Base-by-base conservation (phyloP, 2,329 filamentous ascomycete genomes). In the Stemphylium vesicarium region DNA sequence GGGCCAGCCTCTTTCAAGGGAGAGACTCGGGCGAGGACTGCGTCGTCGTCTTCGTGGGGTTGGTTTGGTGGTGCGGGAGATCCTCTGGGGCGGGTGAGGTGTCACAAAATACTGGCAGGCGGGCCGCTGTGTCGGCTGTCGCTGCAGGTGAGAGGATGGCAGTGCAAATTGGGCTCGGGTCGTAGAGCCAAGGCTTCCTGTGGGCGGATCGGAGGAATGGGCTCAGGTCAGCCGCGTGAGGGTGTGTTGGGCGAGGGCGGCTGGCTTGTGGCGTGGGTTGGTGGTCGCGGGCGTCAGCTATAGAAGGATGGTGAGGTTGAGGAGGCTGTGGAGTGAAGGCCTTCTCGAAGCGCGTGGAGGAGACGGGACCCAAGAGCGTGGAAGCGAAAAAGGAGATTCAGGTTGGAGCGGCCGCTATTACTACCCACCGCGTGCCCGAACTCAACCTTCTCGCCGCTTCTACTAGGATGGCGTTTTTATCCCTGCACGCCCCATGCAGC, bases 321-420 rank as follows among this genome's bases (percentile, higher is more conserved):
- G 48, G 50, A 56, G 60, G 44, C 44, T 52, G 54, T 42, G 59
- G 60, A 55, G 53, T 56, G 56, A 61, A 59, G 46, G 64, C 57
- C 64, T 69, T 70, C 67, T 68, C 63, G 67, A 70, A 69, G 67
- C 64, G 65, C 63, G 68, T 69, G 60, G 65, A 67, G 56, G 62
- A 65, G 65, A 60, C 65, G 62, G 63, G 65, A 61, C 65, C 66
- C 67, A 65, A 67, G 63, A 64, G 61, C 63, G 53, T 68, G 66
- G 69, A 70, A 69, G 65, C 66, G 68, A 70, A 70, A 54, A 67
- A 68, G 66, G 65, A 71, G 65, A 69, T 62, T 68, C 66, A 67
- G 65, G 67, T 68, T 66, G 62, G 62, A 56, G 63, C 66, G 68
- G 66, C 64, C 63, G 64, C 66, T 65, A 64, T 69, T 67, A 68